Percentiles rank a stretch among this genome's conserved stretches.
Conservation (phyloP, 1,139 yeast species). For the Yamadazyma oceani region DNA sequence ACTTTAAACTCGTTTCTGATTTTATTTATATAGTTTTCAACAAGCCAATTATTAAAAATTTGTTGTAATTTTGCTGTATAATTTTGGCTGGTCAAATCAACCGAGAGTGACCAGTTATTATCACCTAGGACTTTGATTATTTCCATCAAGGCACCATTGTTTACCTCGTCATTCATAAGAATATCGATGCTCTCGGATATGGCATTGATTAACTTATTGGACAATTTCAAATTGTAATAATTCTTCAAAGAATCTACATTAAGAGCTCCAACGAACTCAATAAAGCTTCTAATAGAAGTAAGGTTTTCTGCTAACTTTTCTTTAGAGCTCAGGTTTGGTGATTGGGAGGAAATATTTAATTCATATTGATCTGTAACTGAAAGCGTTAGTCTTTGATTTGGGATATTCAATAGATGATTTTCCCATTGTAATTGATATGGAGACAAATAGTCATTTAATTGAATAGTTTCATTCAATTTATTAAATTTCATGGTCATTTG, state of each 20-base stretch:
- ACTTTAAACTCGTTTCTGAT: slow-evolving; percentile 20
- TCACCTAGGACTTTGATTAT: slow-evolving; percentile 24
- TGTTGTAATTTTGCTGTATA: slow-evolving; percentile 25
- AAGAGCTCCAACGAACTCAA: slow-evolving; percentile 30
- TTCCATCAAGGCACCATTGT: slow-evolving; percentile 20
- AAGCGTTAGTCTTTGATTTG: slow-evolving; percentile 4
- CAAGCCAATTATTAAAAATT: slow-evolving; percentile 32
- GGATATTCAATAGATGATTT: slow-evolving; percentile 10
- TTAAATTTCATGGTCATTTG: slow-evolving; percentile 13
- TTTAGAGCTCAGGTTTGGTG: too few species aligned
- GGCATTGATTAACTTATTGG: slow-evolving; percentile 28
- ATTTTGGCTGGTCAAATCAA: slow-evolving; percentile 12
- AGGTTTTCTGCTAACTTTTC: background rate
- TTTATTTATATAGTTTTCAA: slow-evolving; percentile 27
- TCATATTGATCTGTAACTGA: slow-evolving; percentile 2
- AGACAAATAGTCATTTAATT: slow-evolving; percentile 13
- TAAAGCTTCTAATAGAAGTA: slow-evolving; percentile 26
- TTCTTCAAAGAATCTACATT: slow-evolving; percentile 25
- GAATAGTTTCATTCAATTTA: slow-evolving; percentile 12
- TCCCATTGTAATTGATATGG: slow-evolving; percentile 22
- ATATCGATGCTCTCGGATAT: slow-evolving; percentile 31
- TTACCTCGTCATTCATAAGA: slow-evolving; percentile 16
- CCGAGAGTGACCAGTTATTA: slow-evolving; percentile 32
- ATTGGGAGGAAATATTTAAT: background rate
- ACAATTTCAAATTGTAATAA: slow-evolving; percentile 30